Conservation (phyloP, 1,139 yeast genomes). For the Blastobotrys serpentis region DNA sequence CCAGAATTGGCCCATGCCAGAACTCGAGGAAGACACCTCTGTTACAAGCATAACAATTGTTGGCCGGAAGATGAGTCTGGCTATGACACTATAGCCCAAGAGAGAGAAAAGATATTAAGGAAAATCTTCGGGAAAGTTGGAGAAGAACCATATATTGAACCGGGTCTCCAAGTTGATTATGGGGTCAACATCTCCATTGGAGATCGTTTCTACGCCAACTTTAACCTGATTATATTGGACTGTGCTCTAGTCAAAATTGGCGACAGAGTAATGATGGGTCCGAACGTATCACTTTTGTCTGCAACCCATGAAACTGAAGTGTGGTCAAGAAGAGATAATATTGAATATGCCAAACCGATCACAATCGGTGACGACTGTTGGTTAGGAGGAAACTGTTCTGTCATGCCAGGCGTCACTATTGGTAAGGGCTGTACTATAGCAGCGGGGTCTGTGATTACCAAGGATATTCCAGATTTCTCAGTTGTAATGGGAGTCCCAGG, state of each 20-base stretch:
- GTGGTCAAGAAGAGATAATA: not conserved
- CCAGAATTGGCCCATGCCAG: not conserved
- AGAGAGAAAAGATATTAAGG: not conserved
- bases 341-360: conserved; percentile 7
- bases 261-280: conserved; percentile 6
- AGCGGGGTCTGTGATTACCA: conserved; percentile 3
- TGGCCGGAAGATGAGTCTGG: conserved; percentile 1
- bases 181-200: conserved; percentile 4
- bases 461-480: not conserved
- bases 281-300: conserved; percentile 4
- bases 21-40: conserved; percentile 2
- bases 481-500: conserved; percentile 7
- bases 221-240: conserved; percentile 4
- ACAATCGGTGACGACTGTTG: conserved; percentile 9
- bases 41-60: conserved; percentile 2
- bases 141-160: conserved; percentile 5
- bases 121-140: conserved; percentile 6
- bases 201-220: conserved; percentile 7
- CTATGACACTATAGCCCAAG: not conserved
- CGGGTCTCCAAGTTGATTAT: conserved; percentile 8
- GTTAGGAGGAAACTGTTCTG: conserved; percentile 1
- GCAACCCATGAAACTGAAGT: conserved; percentile 6
- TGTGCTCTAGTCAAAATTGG: conserved; percentile 1
- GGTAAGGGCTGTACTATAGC: conserved; percentile 8
- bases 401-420: conserved; percentile 9